These are phyloP conservation scores for Pinus albicaulis DNA, from an alignment of 75 land plant species.

Conservation along the genomic window DNA sequence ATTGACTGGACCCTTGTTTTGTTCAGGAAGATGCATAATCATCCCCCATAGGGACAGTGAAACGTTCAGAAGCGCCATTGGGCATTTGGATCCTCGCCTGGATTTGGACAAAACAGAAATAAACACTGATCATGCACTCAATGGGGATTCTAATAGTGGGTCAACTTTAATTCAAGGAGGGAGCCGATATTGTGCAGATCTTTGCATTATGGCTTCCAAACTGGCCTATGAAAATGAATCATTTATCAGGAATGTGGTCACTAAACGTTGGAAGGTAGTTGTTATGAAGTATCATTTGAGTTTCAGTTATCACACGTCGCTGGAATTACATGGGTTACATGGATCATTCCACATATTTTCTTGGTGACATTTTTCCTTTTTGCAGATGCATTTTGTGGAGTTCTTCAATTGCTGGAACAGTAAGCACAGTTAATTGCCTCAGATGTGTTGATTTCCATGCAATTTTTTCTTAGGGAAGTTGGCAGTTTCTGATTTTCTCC, in stretches of 20 bases:
- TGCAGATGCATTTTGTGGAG: constrained; percentile 72
- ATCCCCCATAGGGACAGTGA: background rate
- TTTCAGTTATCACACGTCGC: background rate
- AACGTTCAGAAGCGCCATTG: too few relatives aligned
- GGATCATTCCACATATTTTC: background rate
- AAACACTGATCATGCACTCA: too few relatives aligned
- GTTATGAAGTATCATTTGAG: background rate
- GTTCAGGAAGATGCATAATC: too few relatives aligned
- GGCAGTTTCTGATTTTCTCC: too few relatives aligned
- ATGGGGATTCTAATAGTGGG: too few relatives aligned
- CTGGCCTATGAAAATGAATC: constrained; percentile 38
- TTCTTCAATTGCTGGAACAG: constrained; percentile 71
- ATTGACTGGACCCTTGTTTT: too few relatives aligned
- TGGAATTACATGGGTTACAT: too few relatives aligned
- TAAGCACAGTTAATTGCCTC: constrained; percentile 13
- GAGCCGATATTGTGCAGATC: constrained; percentile 10
- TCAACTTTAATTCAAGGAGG: background rate
- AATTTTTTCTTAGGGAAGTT: too few relatives aligned
- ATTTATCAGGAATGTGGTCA: constrained; percentile 20
- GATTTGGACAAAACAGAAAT: too few relatives aligned
- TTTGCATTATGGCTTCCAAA: constrained; percentile 49
- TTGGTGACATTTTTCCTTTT: background rate
- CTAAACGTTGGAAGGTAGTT: constrained; percentile 32
- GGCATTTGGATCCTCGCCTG: too few relatives aligned
- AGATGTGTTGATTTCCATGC: too few relatives aligned